Evolutionary conservation across 1,284 basidiomycete genomes (phyloP).

Genomic region (Malassezia vespertilionis): DNA sequence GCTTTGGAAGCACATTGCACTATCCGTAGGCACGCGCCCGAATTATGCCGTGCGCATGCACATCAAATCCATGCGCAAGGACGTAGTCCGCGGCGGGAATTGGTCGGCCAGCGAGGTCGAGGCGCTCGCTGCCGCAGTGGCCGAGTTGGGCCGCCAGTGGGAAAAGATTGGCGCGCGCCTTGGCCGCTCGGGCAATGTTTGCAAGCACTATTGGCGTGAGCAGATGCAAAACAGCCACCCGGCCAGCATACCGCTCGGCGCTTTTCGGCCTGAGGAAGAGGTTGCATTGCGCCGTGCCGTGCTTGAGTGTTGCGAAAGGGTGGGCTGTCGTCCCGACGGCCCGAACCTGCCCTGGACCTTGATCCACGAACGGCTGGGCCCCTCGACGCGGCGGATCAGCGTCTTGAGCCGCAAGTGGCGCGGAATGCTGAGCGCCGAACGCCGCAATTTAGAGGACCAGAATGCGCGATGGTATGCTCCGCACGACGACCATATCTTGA

Average conservation of each 20-base stretch:
- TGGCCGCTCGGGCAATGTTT: constrained; percentile 17
- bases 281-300: constrained; percentile 12
- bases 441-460: constrained; percentile 12
- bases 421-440: constrained; percentile 19
- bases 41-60: constrained; percentile 21
- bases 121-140: constrained; percentile 12
- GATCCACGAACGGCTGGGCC: constrained; percentile 17
- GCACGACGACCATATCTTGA: constrained; percentile 16
- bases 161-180: constrained; percentile 17
- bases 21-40: constrained; percentile 15
- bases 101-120: constrained; percentile 14
- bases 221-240: constrained; percentile 12
- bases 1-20: constrained; percentile 18
- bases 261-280: constrained; percentile 15
- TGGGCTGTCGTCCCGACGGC: constrained; percentile 13
- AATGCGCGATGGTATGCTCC: constrained; percentile 18
- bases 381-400: constrained; percentile 16
- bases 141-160: constrained; percentile 18
- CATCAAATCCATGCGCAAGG: constrained; percentile 18
- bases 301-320: constrained; percentile 13
- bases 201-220: constrained; percentile 20
- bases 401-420: constrained; percentile 19
- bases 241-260: constrained; percentile 10
- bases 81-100: constrained; percentile 15
- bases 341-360: constrained; percentile 19